Conservation (phyloP, 2,329 filamentous ascomycete genomes). For the Claviceps sp. region DNA sequence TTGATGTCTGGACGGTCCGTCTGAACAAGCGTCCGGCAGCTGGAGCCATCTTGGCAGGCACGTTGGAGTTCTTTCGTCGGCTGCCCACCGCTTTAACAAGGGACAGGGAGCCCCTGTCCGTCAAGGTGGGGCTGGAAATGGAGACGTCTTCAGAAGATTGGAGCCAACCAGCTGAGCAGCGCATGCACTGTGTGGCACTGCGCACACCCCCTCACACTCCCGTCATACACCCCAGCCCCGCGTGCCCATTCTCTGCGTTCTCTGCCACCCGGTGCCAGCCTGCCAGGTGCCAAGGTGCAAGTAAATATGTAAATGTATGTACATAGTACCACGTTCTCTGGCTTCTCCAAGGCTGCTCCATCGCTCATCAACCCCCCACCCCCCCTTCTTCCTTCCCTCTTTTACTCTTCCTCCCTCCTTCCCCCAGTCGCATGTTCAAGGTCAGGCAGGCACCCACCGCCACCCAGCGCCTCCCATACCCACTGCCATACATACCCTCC, state of each 20-base stretch:
- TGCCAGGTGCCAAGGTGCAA: not conserved
- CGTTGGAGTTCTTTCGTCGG: not conserved
- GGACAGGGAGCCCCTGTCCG: not conserved
- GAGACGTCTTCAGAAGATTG: not conserved
- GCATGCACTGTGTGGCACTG: not conserved
- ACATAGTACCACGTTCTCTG: not conserved
- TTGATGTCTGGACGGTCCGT: not conserved
- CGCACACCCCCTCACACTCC: too few species aligned
- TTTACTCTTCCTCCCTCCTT: not conserved
- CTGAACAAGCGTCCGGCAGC: not conserved
- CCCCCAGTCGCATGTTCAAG: not conserved
- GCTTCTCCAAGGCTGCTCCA: not conserved
- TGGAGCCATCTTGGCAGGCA: not conserved
- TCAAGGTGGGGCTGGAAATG: not conserved
- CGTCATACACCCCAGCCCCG: too few species aligned
- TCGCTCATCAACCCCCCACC: not conserved
- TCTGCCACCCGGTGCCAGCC: not conserved
- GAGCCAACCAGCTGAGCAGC: not conserved
- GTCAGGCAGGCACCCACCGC: not conserved
- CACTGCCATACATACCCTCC: slow-evolving; percentile 9
- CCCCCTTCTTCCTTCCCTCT: not conserved
- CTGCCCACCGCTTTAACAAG: not conserved
- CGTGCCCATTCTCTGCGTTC: not conserved
- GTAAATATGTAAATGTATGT: too few species aligned
- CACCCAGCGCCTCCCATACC: not conserved